phyloP scores from a whole-genome alignment of 2,329 filamentous ascomycete genomes.

The Phyllosticta citrichinensis region DNA sequence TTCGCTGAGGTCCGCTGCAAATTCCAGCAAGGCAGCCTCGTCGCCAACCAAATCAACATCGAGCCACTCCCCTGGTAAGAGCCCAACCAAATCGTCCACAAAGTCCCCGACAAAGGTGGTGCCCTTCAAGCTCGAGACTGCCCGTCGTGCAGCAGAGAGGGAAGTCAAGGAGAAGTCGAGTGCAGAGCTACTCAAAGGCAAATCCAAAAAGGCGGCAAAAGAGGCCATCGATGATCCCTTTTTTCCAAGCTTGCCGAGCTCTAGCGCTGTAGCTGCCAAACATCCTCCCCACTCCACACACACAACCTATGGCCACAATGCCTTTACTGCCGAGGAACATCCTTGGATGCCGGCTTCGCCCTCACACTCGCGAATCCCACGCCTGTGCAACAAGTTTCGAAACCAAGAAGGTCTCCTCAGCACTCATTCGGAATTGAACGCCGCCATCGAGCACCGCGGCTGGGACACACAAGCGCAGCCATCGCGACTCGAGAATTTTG shows the following conservation, averaged over 20 bases:
- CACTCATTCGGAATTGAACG: not conserved
- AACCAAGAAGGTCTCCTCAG: not conserved
- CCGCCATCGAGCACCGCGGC: not conserved
- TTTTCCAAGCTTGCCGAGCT: not conserved
- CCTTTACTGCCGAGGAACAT: not conserved
- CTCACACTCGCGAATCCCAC: not conserved
- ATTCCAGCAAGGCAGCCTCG: not conserved
- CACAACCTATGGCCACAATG: not conserved
- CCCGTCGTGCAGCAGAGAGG: conserved; percentile 5
- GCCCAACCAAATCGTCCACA: not conserved
- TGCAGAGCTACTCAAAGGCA: not conserved
- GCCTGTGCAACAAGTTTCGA: not conserved
- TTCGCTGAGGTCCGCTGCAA: not conserved
- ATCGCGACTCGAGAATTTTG: not conserved
- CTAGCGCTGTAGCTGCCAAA: not conserved
- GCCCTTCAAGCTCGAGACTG: conserved; percentile 2
- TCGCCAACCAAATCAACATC: not conserved
- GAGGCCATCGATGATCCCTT: not conserved
- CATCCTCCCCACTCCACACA: not conserved
- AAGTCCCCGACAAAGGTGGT: conserved; percentile 5
- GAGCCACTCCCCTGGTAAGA: not conserved
- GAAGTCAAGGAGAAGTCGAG: conserved; percentile 2
- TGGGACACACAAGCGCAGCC: not conserved
- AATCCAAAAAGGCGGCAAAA: not conserved
- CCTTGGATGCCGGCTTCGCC: not conserved